Percentiles rank a stretch among this genome's conserved stretches.
Conservation (phyloP, 1,139 yeast genomes). For the Arxiozyma bovina region DNA sequence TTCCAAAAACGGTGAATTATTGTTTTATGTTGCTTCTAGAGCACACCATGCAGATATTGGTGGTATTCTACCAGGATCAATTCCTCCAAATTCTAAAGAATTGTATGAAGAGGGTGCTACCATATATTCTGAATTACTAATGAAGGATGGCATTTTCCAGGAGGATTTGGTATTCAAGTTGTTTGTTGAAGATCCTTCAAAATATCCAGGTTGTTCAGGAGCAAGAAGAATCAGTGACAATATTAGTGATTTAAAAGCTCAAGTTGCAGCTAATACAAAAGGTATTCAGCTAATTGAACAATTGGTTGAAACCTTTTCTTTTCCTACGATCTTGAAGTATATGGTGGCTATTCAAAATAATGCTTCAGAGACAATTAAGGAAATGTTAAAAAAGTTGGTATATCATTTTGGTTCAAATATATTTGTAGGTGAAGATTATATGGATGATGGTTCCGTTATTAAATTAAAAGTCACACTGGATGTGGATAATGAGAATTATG, state of each 20-base stretch:
- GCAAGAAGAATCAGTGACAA: constrained; percentile 41
- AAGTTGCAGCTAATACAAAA: constrained; percentile 41
- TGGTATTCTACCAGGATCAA: constrained; percentile 41
- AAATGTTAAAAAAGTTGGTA: constrained; percentile 30
- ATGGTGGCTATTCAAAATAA: constrained; percentile 41
- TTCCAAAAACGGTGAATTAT: constrained; percentile 31
- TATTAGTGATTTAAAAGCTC: constrained; percentile 42
- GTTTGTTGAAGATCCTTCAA: constrained; percentile 36
- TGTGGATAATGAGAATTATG: constrained; percentile 33
- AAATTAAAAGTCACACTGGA: constrained; percentile 36
- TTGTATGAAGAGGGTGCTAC: constrained; percentile 44
- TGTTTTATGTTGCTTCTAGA: constrained; percentile 42
- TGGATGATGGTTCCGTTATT: constrained; percentile 43
- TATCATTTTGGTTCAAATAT: constrained; percentile 20
- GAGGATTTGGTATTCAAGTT: constrained; percentile 34
- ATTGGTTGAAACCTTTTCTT: constrained; percentile 34
- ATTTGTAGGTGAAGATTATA: constrained; percentile 34
- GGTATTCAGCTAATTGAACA: constrained; percentile 37
- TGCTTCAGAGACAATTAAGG: constrained; percentile 37
- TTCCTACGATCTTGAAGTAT: constrained; percentile 34
- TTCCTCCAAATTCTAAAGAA: constrained; percentile 42
- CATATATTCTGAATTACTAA: constrained; percentile 37
- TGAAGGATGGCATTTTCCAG: constrained; percentile 36
- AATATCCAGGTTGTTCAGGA: constrained; percentile 40
- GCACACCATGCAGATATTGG: constrained; percentile 50